Conservation (phyloP, 208 protist species). For the Trypanosoma melophagium region DNA sequence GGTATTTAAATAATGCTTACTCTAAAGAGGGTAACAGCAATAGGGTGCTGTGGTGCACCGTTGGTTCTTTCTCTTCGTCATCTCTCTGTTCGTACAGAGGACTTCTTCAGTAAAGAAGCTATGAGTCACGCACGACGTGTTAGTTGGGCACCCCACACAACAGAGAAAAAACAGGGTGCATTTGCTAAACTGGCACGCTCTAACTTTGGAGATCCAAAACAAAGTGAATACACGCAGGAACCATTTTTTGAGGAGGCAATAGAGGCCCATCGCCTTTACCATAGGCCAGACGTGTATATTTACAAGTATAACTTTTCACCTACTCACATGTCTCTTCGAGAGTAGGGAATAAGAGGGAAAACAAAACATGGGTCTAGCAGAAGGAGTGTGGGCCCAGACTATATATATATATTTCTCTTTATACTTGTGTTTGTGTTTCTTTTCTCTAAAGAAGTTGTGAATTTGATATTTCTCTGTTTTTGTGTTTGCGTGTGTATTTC, state of each 20-base stretch:
- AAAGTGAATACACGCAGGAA: constrained; percentile 67
- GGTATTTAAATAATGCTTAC: background rate
- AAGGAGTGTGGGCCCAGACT: too few relatives aligned
- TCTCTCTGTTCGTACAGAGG: constrained; percentile 82
- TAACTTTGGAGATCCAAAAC: constrained; percentile 83
- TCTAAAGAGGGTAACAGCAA: background rate
- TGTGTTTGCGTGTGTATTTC: too few relatives aligned
- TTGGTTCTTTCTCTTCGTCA: constrained; percentile 15
- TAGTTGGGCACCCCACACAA: constrained; percentile 89
- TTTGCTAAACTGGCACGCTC: constrained; percentile 89
- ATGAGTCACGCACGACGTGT: constrained; percentile 87
- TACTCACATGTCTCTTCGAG: constrained; percentile 81
- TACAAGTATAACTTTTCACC: constrained; percentile 89
- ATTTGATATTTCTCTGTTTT: background rate
- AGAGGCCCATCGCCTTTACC: constrained; percentile 80
- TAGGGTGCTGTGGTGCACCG: background rate
- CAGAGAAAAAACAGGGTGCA: constrained; percentile 84
- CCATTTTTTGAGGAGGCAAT: constrained; percentile 88
- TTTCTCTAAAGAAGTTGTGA: too few relatives aligned
- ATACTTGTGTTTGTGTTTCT: too few relatives aligned
- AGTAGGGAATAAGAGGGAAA: constrained; percentile 29
- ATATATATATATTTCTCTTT: background rate
- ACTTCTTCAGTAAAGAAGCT: constrained; percentile 90
- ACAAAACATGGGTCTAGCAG: background rate
- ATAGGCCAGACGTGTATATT: constrained; percentile 86